Conservation (phyloP, 192 early-diverging fungal species). For the Coemansia furcata region DNA sequence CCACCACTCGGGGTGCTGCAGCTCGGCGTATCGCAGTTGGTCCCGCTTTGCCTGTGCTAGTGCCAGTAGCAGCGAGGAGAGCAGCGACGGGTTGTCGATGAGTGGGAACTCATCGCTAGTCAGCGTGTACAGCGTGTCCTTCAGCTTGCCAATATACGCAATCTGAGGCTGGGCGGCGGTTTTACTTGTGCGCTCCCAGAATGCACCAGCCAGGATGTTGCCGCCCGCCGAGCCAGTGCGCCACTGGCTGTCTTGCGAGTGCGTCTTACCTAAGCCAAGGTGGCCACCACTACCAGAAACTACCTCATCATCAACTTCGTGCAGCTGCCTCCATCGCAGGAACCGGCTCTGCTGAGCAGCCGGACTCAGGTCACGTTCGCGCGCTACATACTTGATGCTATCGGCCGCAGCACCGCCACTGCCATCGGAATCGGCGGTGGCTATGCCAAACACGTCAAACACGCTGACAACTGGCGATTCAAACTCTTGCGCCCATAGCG, state of each 20-base stretch:
- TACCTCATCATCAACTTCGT: conserved; percentile 24
- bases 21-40: conserved; percentile 43
- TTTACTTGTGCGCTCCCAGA: conserved; percentile 42
- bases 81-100: conserved; percentile 46
- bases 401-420: background rate
- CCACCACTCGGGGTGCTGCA: conserved; percentile 45
- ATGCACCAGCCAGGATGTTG: conserved; percentile 35
- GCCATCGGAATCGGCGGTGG: conserved; percentile 16
- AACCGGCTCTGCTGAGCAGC: conserved; percentile 28
- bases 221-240: conserved; percentile 45
- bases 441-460: conserved; percentile 59
- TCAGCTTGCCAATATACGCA: conserved; percentile 64
- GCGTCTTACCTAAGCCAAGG: conserved; percentile 3
- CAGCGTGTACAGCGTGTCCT: conserved; percentile 69
- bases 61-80: conserved; percentile 45
- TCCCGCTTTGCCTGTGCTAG: conserved; percentile 33
- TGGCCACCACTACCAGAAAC: background rate
- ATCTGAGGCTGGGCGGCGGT: conserved; percentile 20
- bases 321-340: conserved; percentile 24
- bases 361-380: conserved; percentile 32
- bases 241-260: conserved; percentile 25
- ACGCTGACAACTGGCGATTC: conserved; percentile 54
- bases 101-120: conserved; percentile 66
- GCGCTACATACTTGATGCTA: conserved; percentile 31
- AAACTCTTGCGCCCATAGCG: conserved; percentile 57